These are phyloP conservation scores for Rubus parviflorus DNA, from an alignment of 306 rosid species.

Conservation along the genomic window DNA sequence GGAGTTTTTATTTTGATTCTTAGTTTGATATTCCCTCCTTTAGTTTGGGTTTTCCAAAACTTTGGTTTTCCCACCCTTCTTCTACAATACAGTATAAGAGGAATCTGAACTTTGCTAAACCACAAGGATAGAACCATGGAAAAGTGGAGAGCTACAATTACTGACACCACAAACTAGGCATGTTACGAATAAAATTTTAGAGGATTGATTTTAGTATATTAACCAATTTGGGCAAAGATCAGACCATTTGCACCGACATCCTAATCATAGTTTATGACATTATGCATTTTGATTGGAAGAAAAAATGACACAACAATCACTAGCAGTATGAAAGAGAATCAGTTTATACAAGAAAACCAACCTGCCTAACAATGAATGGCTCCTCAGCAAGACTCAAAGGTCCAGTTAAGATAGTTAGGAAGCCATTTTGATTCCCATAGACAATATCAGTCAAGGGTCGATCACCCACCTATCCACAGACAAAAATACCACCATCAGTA, in stretches of 20 bases:
- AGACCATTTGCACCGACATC: background rate
- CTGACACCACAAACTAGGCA: slow-evolving; percentile 9
- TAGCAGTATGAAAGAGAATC: slow-evolving; percentile 18
- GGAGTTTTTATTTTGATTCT: background rate
- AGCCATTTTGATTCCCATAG: slow-evolving; percentile 83
- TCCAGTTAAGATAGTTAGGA: slow-evolving; percentile 76
- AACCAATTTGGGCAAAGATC: background rate
- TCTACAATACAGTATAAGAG: background rate
- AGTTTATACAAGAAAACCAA: slow-evolving; percentile 29
- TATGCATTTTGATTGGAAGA: background rate
- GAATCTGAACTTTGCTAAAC: slow-evolving; percentile 1
- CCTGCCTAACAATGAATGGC: slow-evolving; percentile 91
- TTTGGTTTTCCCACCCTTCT: slow-evolving; percentile 5
- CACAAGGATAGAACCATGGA: background rate
- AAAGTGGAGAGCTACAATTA: background rate
- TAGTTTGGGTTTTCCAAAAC: background rate
- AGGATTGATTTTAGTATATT: background rate
- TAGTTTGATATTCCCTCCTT: background rate
- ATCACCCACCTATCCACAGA: slow-evolving; percentile 82
- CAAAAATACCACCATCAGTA: slow-evolving; percentile 12
- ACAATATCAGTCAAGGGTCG: slow-evolving; percentile 93
- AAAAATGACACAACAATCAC: slow-evolving; percentile 11
- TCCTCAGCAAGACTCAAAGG: slow-evolving; percentile 82
- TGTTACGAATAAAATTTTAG: background rate
- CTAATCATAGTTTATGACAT: background rate